phyloP scores from a whole-genome alignment of 352 stramenopile species.

The Phytophthora macrochlamydospora region DNA sequence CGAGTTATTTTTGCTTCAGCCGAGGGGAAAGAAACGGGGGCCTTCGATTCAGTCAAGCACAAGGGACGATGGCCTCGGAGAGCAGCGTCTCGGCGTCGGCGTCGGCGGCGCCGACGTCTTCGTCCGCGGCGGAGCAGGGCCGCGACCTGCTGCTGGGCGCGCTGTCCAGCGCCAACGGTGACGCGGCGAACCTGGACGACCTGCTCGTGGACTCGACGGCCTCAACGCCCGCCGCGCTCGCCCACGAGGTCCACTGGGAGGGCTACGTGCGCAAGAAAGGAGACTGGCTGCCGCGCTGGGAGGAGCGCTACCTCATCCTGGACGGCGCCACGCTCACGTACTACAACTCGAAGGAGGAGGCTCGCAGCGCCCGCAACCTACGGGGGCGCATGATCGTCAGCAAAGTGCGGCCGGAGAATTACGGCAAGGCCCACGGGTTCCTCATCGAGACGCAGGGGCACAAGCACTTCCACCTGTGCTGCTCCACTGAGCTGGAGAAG shows the following conservation, averaged over 20 bases:
- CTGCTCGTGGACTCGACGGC: conserved; percentile 44
- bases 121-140: conserved; percentile 17
- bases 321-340: conserved; percentile 84
- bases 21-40: conserved; percentile 32
- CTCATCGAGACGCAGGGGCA: conserved; percentile 88
- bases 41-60: conserved; percentile 34
- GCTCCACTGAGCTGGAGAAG: conserved; percentile 86
- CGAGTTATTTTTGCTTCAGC: not conserved
- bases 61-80: conserved; percentile 20
- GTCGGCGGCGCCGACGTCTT: not conserved
- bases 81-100: conserved; percentile 8
- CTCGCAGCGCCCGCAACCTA: conserved; percentile 77
- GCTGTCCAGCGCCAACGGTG: conserved; percentile 21
- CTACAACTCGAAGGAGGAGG: conserved; percentile 90
- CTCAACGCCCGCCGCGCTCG: conserved; percentile 42
- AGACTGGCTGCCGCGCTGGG: conserved; percentile 90
- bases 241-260: conserved; percentile 88
- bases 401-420: conserved; percentile 85
- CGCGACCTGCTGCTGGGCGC: conserved; percentile 52
- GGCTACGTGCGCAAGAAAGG: conserved; percentile 91
- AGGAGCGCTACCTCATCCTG: conserved; percentile 88
- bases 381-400: conserved; percentile 83
- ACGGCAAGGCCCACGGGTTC: conserved; percentile 89
- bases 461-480: conserved; percentile 90
- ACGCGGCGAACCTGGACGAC: conserved; percentile 33